phyloP scores from a whole-genome alignment of 2,329 filamentous ascomycete species.

The Fusarium cyanostomum region DNA sequence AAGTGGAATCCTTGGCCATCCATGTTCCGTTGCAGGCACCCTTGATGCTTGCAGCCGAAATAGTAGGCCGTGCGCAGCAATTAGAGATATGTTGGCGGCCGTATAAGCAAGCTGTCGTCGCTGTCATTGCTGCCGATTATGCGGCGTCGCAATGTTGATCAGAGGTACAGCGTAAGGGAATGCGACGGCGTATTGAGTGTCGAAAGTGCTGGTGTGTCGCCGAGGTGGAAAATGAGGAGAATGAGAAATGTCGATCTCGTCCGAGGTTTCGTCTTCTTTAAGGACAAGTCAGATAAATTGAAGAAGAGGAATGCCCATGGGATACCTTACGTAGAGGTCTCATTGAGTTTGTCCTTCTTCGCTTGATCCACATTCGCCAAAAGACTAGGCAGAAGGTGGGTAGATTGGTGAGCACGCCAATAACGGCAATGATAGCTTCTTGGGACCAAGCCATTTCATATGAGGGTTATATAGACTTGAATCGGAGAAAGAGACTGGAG shows the following conservation, averaged over 20 bases:
- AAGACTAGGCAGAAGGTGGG: slow-evolving; percentile 9
- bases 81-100: not conserved
- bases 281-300: no score
- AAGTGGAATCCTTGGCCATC: no score
- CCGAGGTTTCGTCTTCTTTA: no score
- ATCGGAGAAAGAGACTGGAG: no score
- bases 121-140: not conserved
- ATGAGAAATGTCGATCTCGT: not conserved
- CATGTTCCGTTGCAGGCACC: no score
- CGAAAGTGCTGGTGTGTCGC: not conserved
- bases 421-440: not conserved
- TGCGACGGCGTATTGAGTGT: not conserved
- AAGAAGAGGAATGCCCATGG: no score
- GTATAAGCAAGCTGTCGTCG: not conserved
- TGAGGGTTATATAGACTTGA: not conserved
- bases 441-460: not conserved
- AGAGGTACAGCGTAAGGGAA: slow-evolving; percentile 7
- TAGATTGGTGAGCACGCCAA: slow-evolving; percentile 11
- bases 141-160: not conserved
- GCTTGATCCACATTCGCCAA: slow-evolving; percentile 2
- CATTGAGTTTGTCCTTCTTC: accelerated
- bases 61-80: no score
- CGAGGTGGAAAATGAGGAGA: accelerated
- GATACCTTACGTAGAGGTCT: not conserved
- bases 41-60: no score